Evolutionary conservation across 306 rosid species (phyloP), one percentile per base, ranked within the genome.

Genomic region (Prunus salicina): DNA sequence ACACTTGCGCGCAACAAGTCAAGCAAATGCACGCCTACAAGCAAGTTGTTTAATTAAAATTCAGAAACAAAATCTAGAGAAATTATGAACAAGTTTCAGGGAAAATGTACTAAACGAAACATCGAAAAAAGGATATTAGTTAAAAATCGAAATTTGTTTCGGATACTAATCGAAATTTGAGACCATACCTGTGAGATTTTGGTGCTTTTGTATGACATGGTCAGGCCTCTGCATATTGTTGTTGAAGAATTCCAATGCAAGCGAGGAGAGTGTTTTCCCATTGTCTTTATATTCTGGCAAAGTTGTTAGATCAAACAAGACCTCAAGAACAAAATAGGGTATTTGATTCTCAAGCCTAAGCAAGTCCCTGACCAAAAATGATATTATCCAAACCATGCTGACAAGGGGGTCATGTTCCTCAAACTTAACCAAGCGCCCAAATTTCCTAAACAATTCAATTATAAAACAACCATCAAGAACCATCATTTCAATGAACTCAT

Each of bases 341-440:
- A 93, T 84, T 64, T 93, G 96, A 67, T 93, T 93, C 75, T 93
- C 96, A 1, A 93, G 89, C 30, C 86, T 79, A n/a, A 88, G 86
- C 53, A 90, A 86, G 25, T 93, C 96, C 6, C 89, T 52, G 56
- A 69, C 82, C 20, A 90, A 66, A 27, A 77, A 87, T 4, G 91
- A 86, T 2, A 88, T 38, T 2, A 87, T 87, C 91, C 88, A 90
- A 1, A 60, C 68, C 93, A 82, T 84, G 53, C 56, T 67, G 58
- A 86, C 41, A 5, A 88, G 76, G 2, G 93, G 93, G 6, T 89
- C 93, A 30, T 84, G 78, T 3, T 4, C 43, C 67, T 85, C 88
- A 18, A 82, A 78, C 20, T 25, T 78, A 8, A 82, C 86, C 50
- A 82, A 64, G 0, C 47, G 28, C 0, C 67, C 68, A 5, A 70